Evolutionary conservation across 208 protist genomes (phyloP).

Genomic region (Porcisia hertigi): DNA sequence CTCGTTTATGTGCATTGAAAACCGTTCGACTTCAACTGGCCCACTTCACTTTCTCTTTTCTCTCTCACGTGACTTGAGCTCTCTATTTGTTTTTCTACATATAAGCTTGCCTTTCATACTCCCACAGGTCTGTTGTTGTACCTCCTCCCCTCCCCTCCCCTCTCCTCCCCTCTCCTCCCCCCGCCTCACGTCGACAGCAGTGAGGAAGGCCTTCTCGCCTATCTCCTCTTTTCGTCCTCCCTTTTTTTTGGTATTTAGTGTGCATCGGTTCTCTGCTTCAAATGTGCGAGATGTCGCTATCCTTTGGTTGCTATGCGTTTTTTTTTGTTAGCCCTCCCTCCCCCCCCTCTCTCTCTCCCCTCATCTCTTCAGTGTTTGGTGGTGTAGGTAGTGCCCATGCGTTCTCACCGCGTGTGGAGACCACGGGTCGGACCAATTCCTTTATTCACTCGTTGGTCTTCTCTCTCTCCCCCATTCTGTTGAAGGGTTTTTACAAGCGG

Average conservation of each 20-base stretch:
- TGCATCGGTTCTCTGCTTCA: too few relatives aligned
- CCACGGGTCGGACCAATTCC: too few relatives aligned
- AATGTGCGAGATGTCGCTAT: not conserved
- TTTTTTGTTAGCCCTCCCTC: too few relatives aligned
- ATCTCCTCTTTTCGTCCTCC: not conserved
- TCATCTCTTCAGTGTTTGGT: too few relatives aligned
- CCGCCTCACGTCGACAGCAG: too few relatives aligned
- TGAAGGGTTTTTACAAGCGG: too few relatives aligned
- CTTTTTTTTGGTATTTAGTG: not conserved
- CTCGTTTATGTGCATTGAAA: not conserved
- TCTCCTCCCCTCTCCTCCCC: not conserved
- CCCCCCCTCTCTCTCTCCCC: not conserved
- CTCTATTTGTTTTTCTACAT: too few relatives aligned
- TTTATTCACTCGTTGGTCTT: too few relatives aligned
- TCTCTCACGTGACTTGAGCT: too few relatives aligned
- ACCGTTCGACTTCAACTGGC: not conserved
- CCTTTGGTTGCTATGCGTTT: not conserved
- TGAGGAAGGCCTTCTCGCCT: not conserved
- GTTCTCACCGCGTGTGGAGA: not conserved
- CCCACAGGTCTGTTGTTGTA: not conserved
- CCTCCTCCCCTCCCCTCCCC: not conserved
- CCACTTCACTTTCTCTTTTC: not conserved
- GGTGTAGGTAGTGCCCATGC: not conserved
- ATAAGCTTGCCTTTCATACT: too few relatives aligned
- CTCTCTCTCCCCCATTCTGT: not conserved